Conservation (phyloP, 164 flowering plant species). For the Liquidambar formosana region DNA sequence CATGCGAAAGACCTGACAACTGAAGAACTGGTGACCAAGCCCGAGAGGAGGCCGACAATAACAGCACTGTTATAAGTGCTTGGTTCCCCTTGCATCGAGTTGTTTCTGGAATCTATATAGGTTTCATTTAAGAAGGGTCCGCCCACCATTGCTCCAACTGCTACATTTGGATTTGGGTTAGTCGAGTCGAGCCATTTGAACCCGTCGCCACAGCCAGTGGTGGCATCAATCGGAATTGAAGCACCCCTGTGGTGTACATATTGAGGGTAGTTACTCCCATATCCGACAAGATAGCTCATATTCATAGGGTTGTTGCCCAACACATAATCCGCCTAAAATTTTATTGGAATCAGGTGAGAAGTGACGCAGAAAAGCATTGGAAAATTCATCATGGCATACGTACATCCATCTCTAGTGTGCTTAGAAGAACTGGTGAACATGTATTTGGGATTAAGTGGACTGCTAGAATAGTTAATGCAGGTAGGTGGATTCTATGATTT, state of each 20-base stretch:
- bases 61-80: conserved; percentile 49
- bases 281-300: conserved; percentile 52
- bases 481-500: background rate
- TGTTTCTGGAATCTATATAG: conserved; percentile 35
- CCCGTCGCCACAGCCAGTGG: conserved; percentile 39
- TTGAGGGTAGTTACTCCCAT: conserved; percentile 37
- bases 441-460: too few species aligned
- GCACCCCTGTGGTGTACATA: conserved; percentile 55
- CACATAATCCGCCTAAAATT: conserved; percentile 36
- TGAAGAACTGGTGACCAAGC: conserved; percentile 32
- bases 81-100: conserved; percentile 42
- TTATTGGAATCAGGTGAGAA: too few species aligned
- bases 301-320: conserved; percentile 46
- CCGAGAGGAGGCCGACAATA: conserved; percentile 48
- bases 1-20: conserved; percentile 9
- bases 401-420: too few species aligned
- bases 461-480: too few species aligned
- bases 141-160: conserved; percentile 50
- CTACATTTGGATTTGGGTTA: conserved; percentile 45
- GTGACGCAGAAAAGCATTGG: background rate
- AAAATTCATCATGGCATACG: background rate
- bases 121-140: conserved; percentile 47
- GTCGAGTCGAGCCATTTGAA: conserved; percentile 42
- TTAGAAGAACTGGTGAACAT: too few species aligned
- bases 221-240: conserved; percentile 32